Evolutionary conservation across 768 basidiomycete genomes (phyloP), one percentile per base, ranked within the genome.

Genomic region (Xerocomellus intermedius): DNA sequence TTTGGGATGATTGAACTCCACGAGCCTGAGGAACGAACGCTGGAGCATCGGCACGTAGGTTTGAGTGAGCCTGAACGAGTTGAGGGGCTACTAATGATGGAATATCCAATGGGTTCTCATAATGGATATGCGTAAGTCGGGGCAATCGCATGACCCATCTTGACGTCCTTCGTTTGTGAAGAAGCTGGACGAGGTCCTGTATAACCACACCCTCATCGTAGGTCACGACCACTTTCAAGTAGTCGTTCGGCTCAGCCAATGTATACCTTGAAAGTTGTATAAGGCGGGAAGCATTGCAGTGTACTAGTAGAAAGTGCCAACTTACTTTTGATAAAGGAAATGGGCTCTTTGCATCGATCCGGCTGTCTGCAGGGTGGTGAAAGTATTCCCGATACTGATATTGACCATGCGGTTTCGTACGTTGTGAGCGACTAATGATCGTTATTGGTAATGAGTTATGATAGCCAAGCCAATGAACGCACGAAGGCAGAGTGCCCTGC

Each of bases 401-500:
- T n/a, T 33, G 9, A 32, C 1, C 30, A 9, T 30, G 30, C 9
- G 9, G n/a, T 42, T 47, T 17, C 9, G 8, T 8, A 37, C 19
- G 45, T 78, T 77, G 50, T 73, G 70, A 1, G 70, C 13, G 14
- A 57, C 56, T 57, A 13, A 7, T 13, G 22, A 19, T 26, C 4
- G 16, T 3, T 9, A 9, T 46, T 24, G 9, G 21, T 9, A 37
- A 13, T 21, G 13, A 26, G 9, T 21, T 41, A 35, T 5, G 1
- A 22, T 28, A 37, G 13, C 17, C 22, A 48, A 47, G 21, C 2
- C 14, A 8, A 33, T 41, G 21, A 7, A 74, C 79, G 43, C 63
- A 84, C 84, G 57, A 32, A 84, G 62, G 52, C 76, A 78, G 8
- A 84, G 58, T 9, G 74, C 71, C 56, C 74, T 71, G 59, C 79